phyloP scores from a whole-genome alignment of 2,329 filamentous ascomycete species.

The Coniochaeta sp. region DNA sequence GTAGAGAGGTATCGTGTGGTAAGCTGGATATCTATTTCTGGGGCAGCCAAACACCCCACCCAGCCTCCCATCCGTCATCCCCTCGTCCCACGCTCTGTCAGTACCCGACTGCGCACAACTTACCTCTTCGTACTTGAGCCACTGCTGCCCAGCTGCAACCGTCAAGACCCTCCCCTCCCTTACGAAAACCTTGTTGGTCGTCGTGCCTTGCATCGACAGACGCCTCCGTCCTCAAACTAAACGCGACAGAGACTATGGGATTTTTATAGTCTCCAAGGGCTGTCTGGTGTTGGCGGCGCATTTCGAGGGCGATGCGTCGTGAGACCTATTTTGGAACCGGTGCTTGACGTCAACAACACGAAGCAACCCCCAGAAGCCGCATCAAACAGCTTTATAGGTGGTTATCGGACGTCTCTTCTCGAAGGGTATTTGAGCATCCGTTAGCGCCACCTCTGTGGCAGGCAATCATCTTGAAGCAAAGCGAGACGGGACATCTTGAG shows the following conservation, averaged over 20 bases:
- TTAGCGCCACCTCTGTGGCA: not conserved
- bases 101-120: not conserved
- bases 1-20: not conserved
- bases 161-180: not conserved
- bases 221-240: not conserved
- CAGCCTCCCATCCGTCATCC: not conserved
- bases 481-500: not conserved
- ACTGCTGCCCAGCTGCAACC: not conserved
- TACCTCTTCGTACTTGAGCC: not conserved
- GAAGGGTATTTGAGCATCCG: not conserved
- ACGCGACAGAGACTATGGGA: not conserved
- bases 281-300: not conserved
- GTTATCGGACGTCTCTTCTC: not conserved
- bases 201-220: not conserved
- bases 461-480: not conserved
- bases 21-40: not conserved
- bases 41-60: not conserved
- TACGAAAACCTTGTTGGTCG: not conserved
- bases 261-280: not conserved
- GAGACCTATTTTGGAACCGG: not conserved
- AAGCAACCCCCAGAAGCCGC: not conserved
- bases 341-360: not conserved
- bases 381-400: not conserved
- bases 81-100: not conserved
- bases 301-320: not conserved